These are phyloP conservation scores for Parsonsia alboflavescens DNA, from an alignment of 257 asterid species.

Conservation along the genomic window DNA sequence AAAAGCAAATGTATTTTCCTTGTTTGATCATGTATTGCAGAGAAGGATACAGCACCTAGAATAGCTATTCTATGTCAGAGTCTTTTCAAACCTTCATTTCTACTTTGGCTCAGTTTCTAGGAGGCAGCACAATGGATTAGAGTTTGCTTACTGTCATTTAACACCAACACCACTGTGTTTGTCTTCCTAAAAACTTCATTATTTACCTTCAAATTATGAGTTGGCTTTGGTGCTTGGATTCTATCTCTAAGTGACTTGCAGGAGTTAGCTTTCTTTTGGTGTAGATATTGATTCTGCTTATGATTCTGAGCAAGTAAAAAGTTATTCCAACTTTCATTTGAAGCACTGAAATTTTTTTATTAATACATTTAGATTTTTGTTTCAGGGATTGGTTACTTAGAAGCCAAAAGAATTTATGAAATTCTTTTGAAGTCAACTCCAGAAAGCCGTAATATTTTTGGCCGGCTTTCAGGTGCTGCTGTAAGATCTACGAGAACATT, in stretches of 20 bases:
- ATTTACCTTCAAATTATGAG: not conserved
- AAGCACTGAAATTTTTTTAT: not conserved
- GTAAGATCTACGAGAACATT: slow-evolving; percentile 56
- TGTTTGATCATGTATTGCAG: not conserved
- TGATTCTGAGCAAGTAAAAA: not conserved
- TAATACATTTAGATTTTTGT: slow-evolving; percentile 8
- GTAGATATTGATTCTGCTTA: not conserved
- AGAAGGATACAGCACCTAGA: not conserved
- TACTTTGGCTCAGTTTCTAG: not conserved
- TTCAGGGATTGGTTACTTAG: slow-evolving; percentile 80
- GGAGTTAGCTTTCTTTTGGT: not conserved
- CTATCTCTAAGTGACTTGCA: not conserved
- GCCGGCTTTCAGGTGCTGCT: slow-evolving; percentile 98
- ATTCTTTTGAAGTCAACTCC: slow-evolving; percentile 70
- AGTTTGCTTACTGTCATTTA: not conserved
- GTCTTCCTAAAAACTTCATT: not conserved
- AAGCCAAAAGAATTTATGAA: slow-evolving; percentile 74
- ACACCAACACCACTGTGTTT: not conserved
- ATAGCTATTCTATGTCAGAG: not conserved
- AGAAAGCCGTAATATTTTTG: slow-evolving; percentile 94
- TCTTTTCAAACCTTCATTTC: not conserved
- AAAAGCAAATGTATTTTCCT: not conserved
- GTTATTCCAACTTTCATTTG: not conserved
- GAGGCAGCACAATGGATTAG: not conserved
- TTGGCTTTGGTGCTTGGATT: not conserved